These are phyloP conservation scores for Amylocystis lapponica DNA, from an alignment of 768 basidiomycete genomes.

Conservation along the genomic window DNA sequence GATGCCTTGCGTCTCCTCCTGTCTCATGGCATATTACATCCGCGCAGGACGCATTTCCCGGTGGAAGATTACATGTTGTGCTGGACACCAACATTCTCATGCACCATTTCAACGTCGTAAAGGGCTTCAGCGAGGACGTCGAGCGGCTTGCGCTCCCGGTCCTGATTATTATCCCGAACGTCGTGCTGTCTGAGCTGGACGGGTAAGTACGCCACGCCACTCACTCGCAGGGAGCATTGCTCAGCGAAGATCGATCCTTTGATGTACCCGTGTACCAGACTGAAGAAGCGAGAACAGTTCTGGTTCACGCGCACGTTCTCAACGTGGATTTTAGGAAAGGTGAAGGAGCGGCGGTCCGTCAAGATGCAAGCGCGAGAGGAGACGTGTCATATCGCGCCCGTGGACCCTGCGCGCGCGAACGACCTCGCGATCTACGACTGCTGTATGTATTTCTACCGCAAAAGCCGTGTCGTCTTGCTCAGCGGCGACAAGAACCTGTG, in stretches of 20 bases:
- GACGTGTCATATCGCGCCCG: conserved; percentile 10
- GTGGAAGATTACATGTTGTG: conserved; percentile 40
- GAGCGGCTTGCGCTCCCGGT: conserved; percentile 46
- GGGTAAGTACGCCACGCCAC: conserved; percentile 35
- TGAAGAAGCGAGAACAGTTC: conserved; percentile 34
- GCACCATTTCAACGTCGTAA: conserved; percentile 57
- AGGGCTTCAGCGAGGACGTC: conserved; percentile 58
- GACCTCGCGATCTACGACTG: conserved; percentile 76
- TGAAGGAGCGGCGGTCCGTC: conserved; percentile 21
- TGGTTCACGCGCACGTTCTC: conserved; percentile 59
- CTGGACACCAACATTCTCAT: conserved; percentile 79
- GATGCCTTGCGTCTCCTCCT: neutral
- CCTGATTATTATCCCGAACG: conserved; percentile 63
- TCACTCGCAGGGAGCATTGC: neutral
- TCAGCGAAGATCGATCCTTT: neutral
- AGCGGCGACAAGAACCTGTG: conserved; percentile 67
- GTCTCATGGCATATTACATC: neutral
- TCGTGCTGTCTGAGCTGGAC: conserved; percentile 75
- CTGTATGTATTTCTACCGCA: conserved; percentile 50
- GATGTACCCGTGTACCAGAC: too few species aligned
- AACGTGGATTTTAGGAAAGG: conserved; percentile 28
- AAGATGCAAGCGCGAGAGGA: conserved; percentile 27
- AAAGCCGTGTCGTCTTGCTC: conserved; percentile 44
- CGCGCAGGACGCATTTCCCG: conserved; percentile 12
- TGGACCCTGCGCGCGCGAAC: conserved; percentile 30